Base-by-base conservation (phyloP, 768 basidiomycete genomes). In the Hebeloma cylindrosporum region DNA sequence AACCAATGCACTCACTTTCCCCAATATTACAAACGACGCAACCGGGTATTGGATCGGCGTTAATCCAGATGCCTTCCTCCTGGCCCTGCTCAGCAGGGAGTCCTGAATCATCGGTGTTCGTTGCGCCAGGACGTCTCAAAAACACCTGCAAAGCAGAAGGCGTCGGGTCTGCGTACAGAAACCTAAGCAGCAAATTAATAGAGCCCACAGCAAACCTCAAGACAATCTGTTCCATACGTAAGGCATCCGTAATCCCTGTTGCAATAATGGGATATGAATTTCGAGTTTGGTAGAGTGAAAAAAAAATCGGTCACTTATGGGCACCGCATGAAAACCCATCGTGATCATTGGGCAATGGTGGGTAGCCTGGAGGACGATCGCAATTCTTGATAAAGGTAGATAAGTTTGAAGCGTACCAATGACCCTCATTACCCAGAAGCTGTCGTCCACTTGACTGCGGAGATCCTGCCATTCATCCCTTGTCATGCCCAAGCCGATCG, bases 21-120 rank as follows among this genome's bases (percentile, higher is more conserved):
- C 93, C 93, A 29, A 96, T 83, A 56, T 96, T 96, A 63, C 90
- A 92, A 14, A 96, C 88, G 6, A 95, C 70, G 51, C 88, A 89
- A 7, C 83, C 85, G 10, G 81, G 82, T 16, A 89, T 76, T 0
- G 93, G 93, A 62, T 93, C 83, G 0, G 89, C 92, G 36, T 80
- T 78, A 40, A 94, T 83, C 92, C 93, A 95, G 1, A 72, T 52
- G 2, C 87, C 85, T 41, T 77, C 71, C 47, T 80, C 75, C 18
- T 67, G 62, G 3, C 79, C 79, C 23, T 80, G 72, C 54, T 85
- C 78, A 2, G 63, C 58, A 0, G 77, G 76, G 6, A 79, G 59
- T 8, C 67, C 69, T 13, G 63, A 60, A 0, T 62, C 47, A 21
- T 58, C 61, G 29, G 63, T 33, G 50, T 53, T 53, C 4, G 51